Conservation (phyloP, 169 alveolate species). For the Plasmodium berghei region DNA sequence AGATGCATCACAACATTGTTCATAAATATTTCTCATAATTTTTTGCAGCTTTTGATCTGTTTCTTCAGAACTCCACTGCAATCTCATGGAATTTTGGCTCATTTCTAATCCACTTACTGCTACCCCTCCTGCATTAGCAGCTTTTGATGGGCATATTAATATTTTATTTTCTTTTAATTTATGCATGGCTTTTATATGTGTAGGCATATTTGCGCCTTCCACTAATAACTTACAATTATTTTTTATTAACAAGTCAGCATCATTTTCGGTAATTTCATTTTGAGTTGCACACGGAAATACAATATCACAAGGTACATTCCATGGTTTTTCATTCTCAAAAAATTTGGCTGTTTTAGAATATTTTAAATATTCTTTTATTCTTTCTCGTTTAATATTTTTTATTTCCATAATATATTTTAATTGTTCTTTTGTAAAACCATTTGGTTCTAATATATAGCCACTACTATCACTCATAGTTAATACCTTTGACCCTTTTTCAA, state of each 20-base stretch:
- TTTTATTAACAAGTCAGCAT: slow-evolving; percentile 84
- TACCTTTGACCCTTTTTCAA: slow-evolving; percentile 87
- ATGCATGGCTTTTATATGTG: slow-evolving; percentile 86
- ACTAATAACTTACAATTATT: slow-evolving; percentile 81
- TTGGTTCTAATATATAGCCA: slow-evolving; percentile 82
- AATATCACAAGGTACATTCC: slow-evolving; percentile 83
- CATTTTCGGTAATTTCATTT: slow-evolving; percentile 85
- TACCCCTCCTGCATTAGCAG: slow-evolving; percentile 93
- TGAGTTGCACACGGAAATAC: slow-evolving; percentile 92
- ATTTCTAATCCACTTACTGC: slow-evolving; percentile 91
- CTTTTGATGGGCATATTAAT: slow-evolving; percentile 89
- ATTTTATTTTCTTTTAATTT: slow-evolving; percentile 79
- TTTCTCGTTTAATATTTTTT: slow-evolving; percentile 78
- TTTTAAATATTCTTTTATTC: slow-evolving; percentile 79
- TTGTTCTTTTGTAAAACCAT: slow-evolving; percentile 86
- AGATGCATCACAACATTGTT: slow-evolving; percentile 82
- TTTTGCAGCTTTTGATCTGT: slow-evolving; percentile 82
- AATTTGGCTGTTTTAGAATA: slow-evolving; percentile 76
- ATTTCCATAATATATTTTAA: slow-evolving; percentile 78
- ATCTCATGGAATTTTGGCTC: slow-evolving; percentile 89
- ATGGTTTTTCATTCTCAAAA: slow-evolving; percentile 80
- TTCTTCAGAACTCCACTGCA: slow-evolving; percentile 86
- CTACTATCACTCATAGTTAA: slow-evolving; percentile 87
- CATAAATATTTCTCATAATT: slow-evolving; percentile 84
- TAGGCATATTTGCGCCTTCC: slow-evolving; percentile 92